Evolutionary conservation across 176 grass and related monocot genomes (phyloP), one percentile per base, ranked within the genome.

Genomic region (Eragrostis curvula): DNA sequence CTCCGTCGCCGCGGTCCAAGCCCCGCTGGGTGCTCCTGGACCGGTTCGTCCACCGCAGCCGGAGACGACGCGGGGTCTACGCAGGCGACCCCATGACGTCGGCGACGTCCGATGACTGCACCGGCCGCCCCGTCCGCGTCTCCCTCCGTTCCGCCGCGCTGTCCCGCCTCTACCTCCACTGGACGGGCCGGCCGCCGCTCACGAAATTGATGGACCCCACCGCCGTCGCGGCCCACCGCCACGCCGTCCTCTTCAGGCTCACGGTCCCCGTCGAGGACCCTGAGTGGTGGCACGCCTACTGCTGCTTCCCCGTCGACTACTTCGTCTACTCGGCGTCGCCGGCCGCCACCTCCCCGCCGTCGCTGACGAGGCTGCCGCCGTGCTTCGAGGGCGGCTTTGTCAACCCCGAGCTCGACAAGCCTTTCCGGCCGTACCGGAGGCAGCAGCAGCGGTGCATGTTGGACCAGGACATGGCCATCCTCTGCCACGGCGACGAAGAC

Each of bases 161-260:
- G 60, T 84, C 81, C 18, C 71, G 81, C 0, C 60, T 85, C 7
- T 25, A 84, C 61, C 14, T 68, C 50, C 64, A 85, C 73, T 55
- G 17, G 63, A 7, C 40, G 12, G 16, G 41, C 49, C 25, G 25
- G 20, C 82, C 73, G 9, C 12, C 57, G 63, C 8, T 17, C 61
- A 0, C 0, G 0, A 0, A 5, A 2, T 0, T 46, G 25, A 0
- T 0, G 0, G n/a, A 20, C 6, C 81, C 71, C 36, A 0, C 0
- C 23, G 81, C 53, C 32, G 9, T 84, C 49, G 61, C 71, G 0
- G 60, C 81, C 5, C 71, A 84, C 36, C 3, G 81, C 61, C 8
- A 45, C 71, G 20, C 61, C 71, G 43, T 84, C 12, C 81, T 84
- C 41, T 45, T 57, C 61, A 12, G 39, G 15, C 18, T 27, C 5